Conservation (phyloP, 2,329 filamentous ascomycete species). For the Blastomyces gilchristii region DNA sequence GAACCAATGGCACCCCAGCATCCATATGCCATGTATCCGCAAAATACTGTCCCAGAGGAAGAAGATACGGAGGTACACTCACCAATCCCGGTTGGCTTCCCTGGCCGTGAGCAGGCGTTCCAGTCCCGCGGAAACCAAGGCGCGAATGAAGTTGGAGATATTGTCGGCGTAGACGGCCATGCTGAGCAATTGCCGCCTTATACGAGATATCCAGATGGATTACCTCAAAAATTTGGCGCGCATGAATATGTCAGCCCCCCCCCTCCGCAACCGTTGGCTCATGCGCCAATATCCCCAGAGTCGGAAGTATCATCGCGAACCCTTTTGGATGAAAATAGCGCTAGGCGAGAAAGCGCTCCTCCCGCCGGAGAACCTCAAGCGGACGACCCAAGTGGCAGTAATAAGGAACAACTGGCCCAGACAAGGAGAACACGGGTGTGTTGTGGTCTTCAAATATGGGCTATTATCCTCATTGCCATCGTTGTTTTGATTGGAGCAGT, state of each 20-base stretch:
- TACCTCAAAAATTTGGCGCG: constrained; percentile 46
- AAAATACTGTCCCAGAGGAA: constrained; percentile 58
- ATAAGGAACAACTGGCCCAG: constrained; percentile 37
- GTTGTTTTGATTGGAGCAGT: constrained; percentile 41
- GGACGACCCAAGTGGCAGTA: constrained; percentile 24
- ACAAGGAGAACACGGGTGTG: constrained; percentile 35
- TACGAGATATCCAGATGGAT: constrained; percentile 73
- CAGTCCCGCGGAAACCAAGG: constrained; percentile 54
- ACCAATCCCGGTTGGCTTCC: constrained; percentile 62
- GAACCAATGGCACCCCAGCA: constrained; percentile 62
- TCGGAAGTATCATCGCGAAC: constrained; percentile 28
- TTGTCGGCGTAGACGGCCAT: constrained; percentile 80
- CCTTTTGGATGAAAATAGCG: constrained; percentile 14
- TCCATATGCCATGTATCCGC: constrained; percentile 77
- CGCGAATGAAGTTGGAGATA: constrained; percentile 73
- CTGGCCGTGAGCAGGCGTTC: constrained; percentile 55
- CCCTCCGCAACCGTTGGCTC: constrained; percentile 30
- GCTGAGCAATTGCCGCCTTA: constrained; percentile 88
- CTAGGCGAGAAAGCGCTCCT: constrained; percentile 11
- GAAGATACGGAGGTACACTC: constrained; percentile 32
- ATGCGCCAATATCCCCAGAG: constrained; percentile 20
- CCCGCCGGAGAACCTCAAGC: constrained; percentile 13
- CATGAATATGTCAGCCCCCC: constrained; percentile 27
- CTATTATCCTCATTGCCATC: constrained; percentile 37
- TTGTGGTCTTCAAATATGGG: constrained; percentile 45